Evolutionary conservation across 805 yeast genomes (phyloP).

Genomic region (Cyberlindnera lachancei): DNA sequence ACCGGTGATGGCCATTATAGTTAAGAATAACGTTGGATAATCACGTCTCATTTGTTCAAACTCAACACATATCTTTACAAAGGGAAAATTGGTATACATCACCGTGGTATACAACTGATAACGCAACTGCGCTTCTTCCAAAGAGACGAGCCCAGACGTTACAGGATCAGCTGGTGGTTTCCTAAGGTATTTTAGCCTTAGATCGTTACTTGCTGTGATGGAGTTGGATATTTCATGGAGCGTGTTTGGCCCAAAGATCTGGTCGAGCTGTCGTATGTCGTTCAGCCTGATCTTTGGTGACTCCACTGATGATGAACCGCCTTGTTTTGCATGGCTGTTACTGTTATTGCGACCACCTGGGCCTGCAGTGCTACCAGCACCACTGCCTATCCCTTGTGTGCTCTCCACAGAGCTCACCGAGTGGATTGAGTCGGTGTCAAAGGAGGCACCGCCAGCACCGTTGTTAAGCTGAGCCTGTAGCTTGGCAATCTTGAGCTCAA

Average conservation of each 20-base stretch:
- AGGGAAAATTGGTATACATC: constrained; percentile 45
- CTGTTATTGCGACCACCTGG: neutral
- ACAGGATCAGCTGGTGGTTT: constrained; percentile 39
- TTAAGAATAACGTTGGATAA: constrained; percentile 55
- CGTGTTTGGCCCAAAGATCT: constrained; percentile 31
- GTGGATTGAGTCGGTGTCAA: neutral
- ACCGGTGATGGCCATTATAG: constrained; percentile 57
- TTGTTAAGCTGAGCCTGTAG: constrained; percentile 14
- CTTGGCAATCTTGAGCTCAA: constrained; percentile 24
- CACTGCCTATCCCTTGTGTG: neutral
- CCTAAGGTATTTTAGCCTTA: constrained; percentile 17
- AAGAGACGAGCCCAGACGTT: constrained; percentile 46
- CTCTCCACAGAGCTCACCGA: neutral
- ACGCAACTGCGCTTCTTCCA: constrained; percentile 51
- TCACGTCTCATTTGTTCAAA: constrained; percentile 39
- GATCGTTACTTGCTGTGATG: constrained; percentile 38
- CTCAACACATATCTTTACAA: constrained; percentile 44
- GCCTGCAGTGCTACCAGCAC: neutral
- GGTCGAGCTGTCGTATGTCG: constrained; percentile 3
- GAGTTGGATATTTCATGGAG: constrained; percentile 38
- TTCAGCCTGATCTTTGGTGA: neutral
- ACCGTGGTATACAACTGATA: constrained; percentile 40
- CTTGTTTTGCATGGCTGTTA: neutral
- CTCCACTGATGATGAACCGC: neutral
- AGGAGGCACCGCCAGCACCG: constrained; percentile 2